Evolutionary conservation across 73 alveolate genomes (phyloP).

Genomic region (Paramecium tetraurelia): DNA sequence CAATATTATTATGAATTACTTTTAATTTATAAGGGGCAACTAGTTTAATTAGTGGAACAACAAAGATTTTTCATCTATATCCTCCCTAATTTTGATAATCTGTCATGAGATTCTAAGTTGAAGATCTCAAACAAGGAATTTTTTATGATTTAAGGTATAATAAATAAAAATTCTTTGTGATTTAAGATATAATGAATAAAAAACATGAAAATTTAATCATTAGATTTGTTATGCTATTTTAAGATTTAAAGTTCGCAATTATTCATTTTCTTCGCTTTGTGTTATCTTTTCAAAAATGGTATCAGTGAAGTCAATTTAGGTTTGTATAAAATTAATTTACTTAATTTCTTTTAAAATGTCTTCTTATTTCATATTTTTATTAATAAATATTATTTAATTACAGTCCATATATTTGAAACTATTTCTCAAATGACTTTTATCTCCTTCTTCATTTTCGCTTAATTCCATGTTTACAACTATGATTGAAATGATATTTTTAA

Average conservation of each 20-base stretch:
- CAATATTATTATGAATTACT: no score
- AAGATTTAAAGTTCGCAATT: background rate
- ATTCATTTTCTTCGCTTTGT: background rate
- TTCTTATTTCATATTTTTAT: background rate
- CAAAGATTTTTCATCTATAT: no score
- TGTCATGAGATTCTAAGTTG: no score
- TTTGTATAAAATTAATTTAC: background rate
- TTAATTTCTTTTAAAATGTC: background rate
- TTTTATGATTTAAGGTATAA: background rate
- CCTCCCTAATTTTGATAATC: no score
- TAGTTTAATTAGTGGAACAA: no score
- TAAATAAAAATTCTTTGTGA: background rate
- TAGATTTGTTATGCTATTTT: background rate
- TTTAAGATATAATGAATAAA: no score
- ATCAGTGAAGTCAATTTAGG: background rate
- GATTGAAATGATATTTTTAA: background rate
- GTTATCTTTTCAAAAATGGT: background rate
- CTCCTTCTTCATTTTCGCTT: background rate
- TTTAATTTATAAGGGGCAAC: no score
- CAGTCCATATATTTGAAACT: background rate
- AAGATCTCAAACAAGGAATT: background rate
- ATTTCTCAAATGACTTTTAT: background rate
- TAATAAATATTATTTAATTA: background rate
- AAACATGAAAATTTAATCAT: no score
- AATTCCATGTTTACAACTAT: background rate